Conservation (phyloP, 2,329 filamentous ascomycete genomes). For the Orbilia oligospora region DNA sequence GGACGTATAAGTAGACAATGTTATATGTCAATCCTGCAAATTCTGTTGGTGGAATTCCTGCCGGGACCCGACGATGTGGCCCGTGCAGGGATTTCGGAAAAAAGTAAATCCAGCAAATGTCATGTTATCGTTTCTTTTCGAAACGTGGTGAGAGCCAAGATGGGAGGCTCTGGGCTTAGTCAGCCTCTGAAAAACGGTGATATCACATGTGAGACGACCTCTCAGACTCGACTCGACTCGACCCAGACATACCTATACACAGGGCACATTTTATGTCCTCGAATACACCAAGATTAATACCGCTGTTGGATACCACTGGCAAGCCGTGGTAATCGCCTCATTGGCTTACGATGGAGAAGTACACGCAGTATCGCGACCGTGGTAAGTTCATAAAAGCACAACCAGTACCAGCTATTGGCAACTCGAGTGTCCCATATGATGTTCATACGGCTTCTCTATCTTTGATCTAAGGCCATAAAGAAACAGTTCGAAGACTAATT, state of each 20-base stretch:
- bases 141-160: slow-evolving; percentile 58
- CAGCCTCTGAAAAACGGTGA: slow-evolving; percentile 36
- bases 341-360: slow-evolving; percentile 82
- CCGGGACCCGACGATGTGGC: slow-evolving; percentile 32
- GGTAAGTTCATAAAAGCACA: slow-evolving; percentile 70
- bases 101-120: slow-evolving; percentile 54
- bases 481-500: slow-evolving; percentile 51
- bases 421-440: neutral
- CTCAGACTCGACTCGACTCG: neutral
- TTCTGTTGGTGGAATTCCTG: slow-evolving; percentile 29
- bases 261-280: neutral
- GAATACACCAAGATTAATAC: neutral
- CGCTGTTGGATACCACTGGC: neutral
- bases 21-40: slow-evolving; percentile 28
- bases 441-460: neutral
- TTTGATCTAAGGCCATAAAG: neutral
- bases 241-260: neutral
- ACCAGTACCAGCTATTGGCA: neutral
- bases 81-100: slow-evolving; percentile 46
- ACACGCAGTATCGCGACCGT: slow-evolving; percentile 91
- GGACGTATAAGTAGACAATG: no score
- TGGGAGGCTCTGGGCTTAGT: slow-evolving; percentile 40
- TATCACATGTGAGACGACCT: slow-evolving; percentile 55
- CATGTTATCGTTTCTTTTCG: neutral
- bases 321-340: neutral